Evolutionary conservation across 164 flowering plant species (phyloP), one percentile per base, ranked within the genome.

Genomic region (Dillenia turbinata): DNA sequence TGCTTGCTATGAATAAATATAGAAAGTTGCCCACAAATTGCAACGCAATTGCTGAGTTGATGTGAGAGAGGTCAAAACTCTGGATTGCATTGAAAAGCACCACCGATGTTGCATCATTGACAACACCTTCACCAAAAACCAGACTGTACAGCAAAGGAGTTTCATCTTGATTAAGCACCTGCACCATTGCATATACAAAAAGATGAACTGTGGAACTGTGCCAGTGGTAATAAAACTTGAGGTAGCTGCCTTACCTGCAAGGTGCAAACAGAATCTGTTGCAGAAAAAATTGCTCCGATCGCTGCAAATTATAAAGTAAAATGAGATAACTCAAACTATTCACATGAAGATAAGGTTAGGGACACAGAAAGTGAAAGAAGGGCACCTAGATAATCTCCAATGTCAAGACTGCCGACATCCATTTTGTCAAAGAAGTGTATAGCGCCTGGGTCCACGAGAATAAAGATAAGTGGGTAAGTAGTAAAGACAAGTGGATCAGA

Each of bases 71-170:
- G 73, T 92, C 93, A 67, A 92, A 90, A 62, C 73, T 83, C 71
- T 90, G 96, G 65, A 92, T 78, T 44, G 98, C 98, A 75, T 92
- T 85, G 78, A 92, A 92, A 56, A 92, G 96, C 64, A 92, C 98
- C 60, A 92, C 89, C 19, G 98, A 90, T 47, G 96, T 90, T 33
- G 98, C 98, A 75, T 92, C 98, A 71, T 92, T 92, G 17, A 90
- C 96, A 22, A 92, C 98, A 55, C 96, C 88, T 83, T 92, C 98
- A 47, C 96, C 98, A 63, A 92, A 92, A 49, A 92, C 98, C 61
- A 89, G 72, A 70, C 98, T 92, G 75, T 90, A 85, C 2, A 92
- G 77, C 45, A 92, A 71, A 62, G 96, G 98, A 48, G 93, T 92
- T 66, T 92, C 96, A 70, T 90, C 98, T 76, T 92, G 96, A 74